Conservation (phyloP, 768 basidiomycete genomes). For the Naganishia antarctica region DNA sequence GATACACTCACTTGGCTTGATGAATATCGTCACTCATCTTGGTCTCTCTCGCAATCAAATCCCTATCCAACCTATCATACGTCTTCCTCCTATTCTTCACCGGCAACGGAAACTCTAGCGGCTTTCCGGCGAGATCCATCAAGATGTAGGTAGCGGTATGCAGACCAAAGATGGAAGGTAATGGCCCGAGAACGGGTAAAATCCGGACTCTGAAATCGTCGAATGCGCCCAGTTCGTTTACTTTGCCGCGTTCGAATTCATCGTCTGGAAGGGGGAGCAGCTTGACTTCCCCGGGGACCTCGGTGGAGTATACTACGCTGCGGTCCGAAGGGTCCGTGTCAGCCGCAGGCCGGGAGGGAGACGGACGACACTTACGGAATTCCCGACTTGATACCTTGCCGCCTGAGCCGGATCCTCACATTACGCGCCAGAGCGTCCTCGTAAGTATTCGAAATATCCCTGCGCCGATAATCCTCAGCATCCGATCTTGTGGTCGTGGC, state of each 20-base stretch:
- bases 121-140: conserved; percentile 76
- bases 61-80: conserved; percentile 71
- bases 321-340: conserved; percentile 54
- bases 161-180: conserved; percentile 87
- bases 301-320: conserved; percentile 92
- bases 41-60: conserved; percentile 69
- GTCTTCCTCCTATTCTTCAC: conserved; percentile 79
- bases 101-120: conserved; percentile 74
- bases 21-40: conserved; percentile 64
- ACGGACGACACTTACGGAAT: conserved; percentile 49
- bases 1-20: conserved; percentile 44
- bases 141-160: conserved; percentile 83
- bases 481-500: too few relatives aligned
- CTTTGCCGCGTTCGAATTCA: conserved; percentile 81
- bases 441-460: conserved; percentile 83
- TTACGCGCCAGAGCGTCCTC: conserved; percentile 93
- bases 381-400: conserved; percentile 48
- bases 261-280: conserved; percentile 85
- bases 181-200: conserved; percentile 80
- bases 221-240: conserved; percentile 82
- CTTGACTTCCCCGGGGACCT: conserved; percentile 80
- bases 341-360: not conserved
- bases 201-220: conserved; percentile 92
- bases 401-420: conserved; percentile 63
- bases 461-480: conserved; percentile 41